Percentiles rank a stretch among this genome's conserved stretches.
Conservation (phyloP, 768 basidiomycete species). For the Cystoderma amianthinum region DNA sequence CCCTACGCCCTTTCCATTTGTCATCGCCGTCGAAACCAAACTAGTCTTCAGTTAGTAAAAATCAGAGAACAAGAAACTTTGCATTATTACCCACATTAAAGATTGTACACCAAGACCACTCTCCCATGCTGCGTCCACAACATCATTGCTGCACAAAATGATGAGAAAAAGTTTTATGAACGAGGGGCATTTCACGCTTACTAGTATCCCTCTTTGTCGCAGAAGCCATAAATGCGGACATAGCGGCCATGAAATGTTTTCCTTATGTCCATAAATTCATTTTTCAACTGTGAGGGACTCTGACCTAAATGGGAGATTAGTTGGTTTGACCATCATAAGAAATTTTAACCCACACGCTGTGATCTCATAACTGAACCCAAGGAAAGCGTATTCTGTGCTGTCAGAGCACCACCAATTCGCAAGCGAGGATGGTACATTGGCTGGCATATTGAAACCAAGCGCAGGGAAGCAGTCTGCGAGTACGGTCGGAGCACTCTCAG, state of each 20-base stretch:
- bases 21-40: slow-evolving; percentile 42
- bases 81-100: slow-evolving; percentile 71
- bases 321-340: background rate
- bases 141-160: slow-evolving; percentile 34
- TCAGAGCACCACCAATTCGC: slow-evolving; percentile 60
- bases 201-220: slow-evolving; percentile 42
- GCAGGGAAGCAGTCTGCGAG: slow-evolving; percentile 32
- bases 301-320: slow-evolving; percentile 37
- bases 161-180: background rate
- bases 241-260: slow-evolving; percentile 57
- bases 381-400: slow-evolving; percentile 63
- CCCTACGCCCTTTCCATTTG: slow-evolving; percentile 47
- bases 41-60: slow-evolving; percentile 17
- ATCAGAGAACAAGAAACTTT: too few species aligned
- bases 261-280: slow-evolving; percentile 58
- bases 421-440: slow-evolving; percentile 31
- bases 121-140: slow-evolving; percentile 63
- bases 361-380: slow-evolving; percentile 75
- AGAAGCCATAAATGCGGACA: slow-evolving; percentile 50
- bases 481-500: too few species aligned
- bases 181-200: slow-evolving; percentile 15
- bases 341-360: slow-evolving; percentile 19
- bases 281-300: slow-evolving; percentile 36
- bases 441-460: slow-evolving; percentile 49
- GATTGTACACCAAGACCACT: slow-evolving; percentile 68